Evolutionary conservation across 306 rosid genomes (phyloP).

Genomic region (Arachis stenosperma): DNA sequence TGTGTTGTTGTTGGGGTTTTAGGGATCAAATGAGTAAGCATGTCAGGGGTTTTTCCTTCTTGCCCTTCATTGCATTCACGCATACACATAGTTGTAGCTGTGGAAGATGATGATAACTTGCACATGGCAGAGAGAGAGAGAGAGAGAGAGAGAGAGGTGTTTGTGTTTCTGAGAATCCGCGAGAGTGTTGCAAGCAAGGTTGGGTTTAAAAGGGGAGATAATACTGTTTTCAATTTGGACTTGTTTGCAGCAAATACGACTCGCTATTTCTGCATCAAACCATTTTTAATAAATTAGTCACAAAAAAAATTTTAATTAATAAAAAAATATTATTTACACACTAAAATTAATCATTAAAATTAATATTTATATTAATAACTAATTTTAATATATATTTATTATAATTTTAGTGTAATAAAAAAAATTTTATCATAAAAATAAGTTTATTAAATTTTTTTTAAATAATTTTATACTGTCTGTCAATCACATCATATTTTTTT

Average conservation of each 20-base stretch:
- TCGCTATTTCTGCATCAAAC: no score
- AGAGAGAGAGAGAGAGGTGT: constrained; percentile 14
- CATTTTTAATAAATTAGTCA: no score
- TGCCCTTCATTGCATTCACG: constrained; percentile 40
- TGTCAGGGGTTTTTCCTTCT: constrained; percentile 39
- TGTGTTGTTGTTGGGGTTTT: constrained; percentile 48
- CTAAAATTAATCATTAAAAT: no score
- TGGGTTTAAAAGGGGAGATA: constrained; percentile 41
- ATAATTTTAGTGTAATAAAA: no score
- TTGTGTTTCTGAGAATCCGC: neutral
- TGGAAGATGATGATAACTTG: constrained; percentile 36
- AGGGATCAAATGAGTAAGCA: constrained; percentile 49
- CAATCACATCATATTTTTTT: no score
- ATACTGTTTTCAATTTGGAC: neutral
- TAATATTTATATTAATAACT: no score
- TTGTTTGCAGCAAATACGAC: neutral
- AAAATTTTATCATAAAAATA: no score
- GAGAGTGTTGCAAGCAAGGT: neutral
- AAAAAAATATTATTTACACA: no score
- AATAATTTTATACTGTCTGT: no score
- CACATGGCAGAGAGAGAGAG: constrained; percentile 42
- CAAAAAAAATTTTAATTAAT: no score
- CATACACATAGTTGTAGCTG: neutral
- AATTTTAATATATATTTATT: no score
- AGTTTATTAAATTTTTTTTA: no score